A percentile compares a stretch with the other conserved stretches of the same genome.
These are phyloP conservation scores for Hanseniaspora sp. DNA, from an alignment of 1,139 yeast species.

Conservation along the genomic window DNA sequence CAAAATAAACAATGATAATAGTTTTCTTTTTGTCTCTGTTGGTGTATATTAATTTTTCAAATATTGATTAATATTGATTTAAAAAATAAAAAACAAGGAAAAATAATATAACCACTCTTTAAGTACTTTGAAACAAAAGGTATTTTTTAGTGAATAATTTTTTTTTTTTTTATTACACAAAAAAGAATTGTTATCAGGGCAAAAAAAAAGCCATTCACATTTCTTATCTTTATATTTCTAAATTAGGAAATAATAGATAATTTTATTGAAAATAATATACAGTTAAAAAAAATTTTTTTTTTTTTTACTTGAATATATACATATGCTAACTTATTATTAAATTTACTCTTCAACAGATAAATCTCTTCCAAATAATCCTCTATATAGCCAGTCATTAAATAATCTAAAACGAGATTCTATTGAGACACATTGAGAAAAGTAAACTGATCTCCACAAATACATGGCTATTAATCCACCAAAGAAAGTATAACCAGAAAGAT, in stretches of 20 bases:
- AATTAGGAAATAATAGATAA: neutral
- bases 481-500: conserved; percentile 45
- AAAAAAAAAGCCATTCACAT: too few relatives aligned
- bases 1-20: neutral
- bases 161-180: neutral
- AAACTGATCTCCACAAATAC: conserved; percentile 58
- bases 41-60: neutral
- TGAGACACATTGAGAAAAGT: conserved; percentile 53
- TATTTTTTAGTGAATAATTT: neutral
- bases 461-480: conserved; percentile 53
- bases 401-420: conserved; percentile 46
- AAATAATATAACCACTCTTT: too few relatives aligned
- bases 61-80: neutral
- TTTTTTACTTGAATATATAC: too few relatives aligned
- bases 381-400: conserved; percentile 53
- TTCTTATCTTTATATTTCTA: neutral
- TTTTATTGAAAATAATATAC: neutral
- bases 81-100: neutral
- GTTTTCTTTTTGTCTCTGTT: neutral
- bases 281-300: too few relatives aligned
- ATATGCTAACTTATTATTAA: too few relatives aligned
- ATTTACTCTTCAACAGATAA: conserved; percentile 30
- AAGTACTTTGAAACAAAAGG: neutral
- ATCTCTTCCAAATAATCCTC: conserved; percentile 53
- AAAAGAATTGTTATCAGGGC: neutral